Evolutionary conservation across 345 rosid genomes (phyloP).

Genomic region (Draba incana): DNA sequence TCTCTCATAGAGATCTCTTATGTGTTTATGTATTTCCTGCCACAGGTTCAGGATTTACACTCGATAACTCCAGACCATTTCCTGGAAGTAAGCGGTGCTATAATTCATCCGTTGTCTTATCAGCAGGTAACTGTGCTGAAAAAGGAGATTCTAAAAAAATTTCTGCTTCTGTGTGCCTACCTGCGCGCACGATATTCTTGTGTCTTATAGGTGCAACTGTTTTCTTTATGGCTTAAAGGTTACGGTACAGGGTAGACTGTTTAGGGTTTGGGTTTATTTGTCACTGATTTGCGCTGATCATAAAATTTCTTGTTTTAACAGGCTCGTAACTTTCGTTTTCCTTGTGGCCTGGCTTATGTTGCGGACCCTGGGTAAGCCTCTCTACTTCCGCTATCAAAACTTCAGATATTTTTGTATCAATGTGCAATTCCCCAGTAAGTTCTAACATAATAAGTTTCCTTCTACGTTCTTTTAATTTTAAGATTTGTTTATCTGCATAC

Average conservation of each 20-base stretch:
- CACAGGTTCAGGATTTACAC: constrained; percentile 96
- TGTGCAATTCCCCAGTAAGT: not conserved
- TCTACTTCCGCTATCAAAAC: constrained; percentile 22
- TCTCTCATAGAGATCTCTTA: constrained; percentile 17
- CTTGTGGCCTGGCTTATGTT: constrained; percentile 88
- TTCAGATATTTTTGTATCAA: constrained; percentile 24
- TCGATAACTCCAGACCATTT: constrained; percentile 82
- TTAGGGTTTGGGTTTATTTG: constrained; percentile 13
- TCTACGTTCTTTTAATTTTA: not conserved
- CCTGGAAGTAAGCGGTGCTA: constrained; percentile 93
- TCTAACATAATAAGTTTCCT: not conserved
- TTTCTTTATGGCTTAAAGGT: constrained; percentile 27
- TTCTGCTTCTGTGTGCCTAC: constrained; percentile 5
- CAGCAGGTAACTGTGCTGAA: constrained; percentile 73
- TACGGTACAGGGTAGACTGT: constrained; percentile 1
- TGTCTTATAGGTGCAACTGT: constrained; percentile 18
- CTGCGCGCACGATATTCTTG: constrained; percentile 17
- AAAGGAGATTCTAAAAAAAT: not conserved
- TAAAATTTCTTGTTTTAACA: constrained; percentile 45
- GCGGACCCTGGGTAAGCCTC: constrained; percentile 88
- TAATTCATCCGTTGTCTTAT: constrained; percentile 90
- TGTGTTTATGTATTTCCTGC: constrained; percentile 24
- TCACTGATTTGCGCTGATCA: constrained; percentile 20
- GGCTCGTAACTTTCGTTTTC: constrained; percentile 93
- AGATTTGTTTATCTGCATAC: constrained; percentile 1